Percentiles rank a stretch among this genome's conserved stretches.
Conservation (phyloP, 768 basidiomycete genomes). For the Ramaria sp. region DNA sequence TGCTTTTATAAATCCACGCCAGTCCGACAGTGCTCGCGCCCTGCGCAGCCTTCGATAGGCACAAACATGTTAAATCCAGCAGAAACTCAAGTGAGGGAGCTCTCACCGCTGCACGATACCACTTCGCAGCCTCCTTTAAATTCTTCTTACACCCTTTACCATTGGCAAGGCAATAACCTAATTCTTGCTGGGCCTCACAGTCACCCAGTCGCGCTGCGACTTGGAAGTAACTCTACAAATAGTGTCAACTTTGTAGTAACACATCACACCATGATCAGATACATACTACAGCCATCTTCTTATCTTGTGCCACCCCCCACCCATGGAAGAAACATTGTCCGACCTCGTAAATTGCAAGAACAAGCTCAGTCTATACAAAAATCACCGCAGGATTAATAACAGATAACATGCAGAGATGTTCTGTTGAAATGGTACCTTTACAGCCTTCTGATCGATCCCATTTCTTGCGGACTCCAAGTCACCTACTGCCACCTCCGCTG, state of each 20-base stretch:
- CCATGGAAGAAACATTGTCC: constrained; percentile 90
- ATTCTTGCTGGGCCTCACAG: constrained; percentile 75
- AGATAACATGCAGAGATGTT: neutral
- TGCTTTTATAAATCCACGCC: constrained; percentile 89
- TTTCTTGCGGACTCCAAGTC: constrained; percentile 58
- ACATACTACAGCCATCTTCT: constrained; percentile 81
- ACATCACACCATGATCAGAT: neutral
- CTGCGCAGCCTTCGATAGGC: constrained; percentile 38
- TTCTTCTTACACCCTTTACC: constrained; percentile 87
- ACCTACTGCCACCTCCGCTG: constrained; percentile 69
- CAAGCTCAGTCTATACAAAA: constrained; percentile 52
- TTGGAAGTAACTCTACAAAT: constrained; percentile 64
- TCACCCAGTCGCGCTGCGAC: constrained; percentile 82
- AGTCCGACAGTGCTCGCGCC: constrained; percentile 75
- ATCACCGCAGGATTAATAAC: neutral
- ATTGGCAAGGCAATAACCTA: constrained; percentile 77
- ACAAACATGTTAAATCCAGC: neutral
- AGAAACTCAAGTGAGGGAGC: neutral
- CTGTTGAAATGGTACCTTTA: constrained; percentile 30
- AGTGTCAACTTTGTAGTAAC: neutral
- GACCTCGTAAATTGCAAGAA: constrained; percentile 85
- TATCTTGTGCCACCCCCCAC: constrained; percentile 81
- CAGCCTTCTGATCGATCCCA: constrained; percentile 37
- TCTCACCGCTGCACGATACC: constrained; percentile 81
- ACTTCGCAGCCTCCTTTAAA: constrained; percentile 74